Evolutionary conservation across 2,329 filamentous ascomycete genomes (phyloP), one percentile per base, ranked within the genome.

Genomic region (Aspergillus fumigatus): DNA sequence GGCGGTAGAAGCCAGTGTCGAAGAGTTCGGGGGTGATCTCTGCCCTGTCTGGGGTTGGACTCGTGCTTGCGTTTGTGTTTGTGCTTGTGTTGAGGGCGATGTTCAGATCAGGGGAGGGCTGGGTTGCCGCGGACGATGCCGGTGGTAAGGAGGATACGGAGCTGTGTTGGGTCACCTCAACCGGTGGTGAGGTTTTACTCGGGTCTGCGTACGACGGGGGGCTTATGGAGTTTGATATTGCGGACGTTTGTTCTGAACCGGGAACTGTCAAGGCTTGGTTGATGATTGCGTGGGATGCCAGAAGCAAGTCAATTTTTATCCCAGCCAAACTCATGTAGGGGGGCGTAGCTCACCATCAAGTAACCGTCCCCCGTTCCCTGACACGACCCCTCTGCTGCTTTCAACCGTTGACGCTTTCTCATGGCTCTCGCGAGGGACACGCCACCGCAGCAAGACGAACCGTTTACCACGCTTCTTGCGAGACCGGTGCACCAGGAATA

Each of bases 1-100:
- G 56, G 1, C 62, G 65, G 54, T 64, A 61, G 59, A 70, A 66
- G 2, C 63, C 64, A 21, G 68, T 71, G 48, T 69, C 68, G 41
- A 60, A 60, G 32, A 72, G 65, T 27, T 72, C 69, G 7, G 62
- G 58, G 10, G 65, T 60, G 2, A 40, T 45, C 4, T 49, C 17
- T 23, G 32, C 32, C 6, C 4, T 0, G 11, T 14, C 32, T 35
- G 32, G 11, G 0, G 32, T 4, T 35, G 26, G 38, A 17, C 8
- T 17, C n/a, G 17, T 11, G 1, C 2, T 9, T 38, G 25, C 21
- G 49, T 2, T 51, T 29, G 49, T 27, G 49, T 1, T 9, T 32
- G 32, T 19, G 48, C 1, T 50, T 19, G 17, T n/a, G 49, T 2
- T 11, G 27, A 51, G n/a, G 49, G 17, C 11, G 49, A 51, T 8